These are phyloP conservation scores for Cordyceps cicadae DNA, from an alignment of 2,329 filamentous ascomycete genomes.

Conservation along the genomic window DNA sequence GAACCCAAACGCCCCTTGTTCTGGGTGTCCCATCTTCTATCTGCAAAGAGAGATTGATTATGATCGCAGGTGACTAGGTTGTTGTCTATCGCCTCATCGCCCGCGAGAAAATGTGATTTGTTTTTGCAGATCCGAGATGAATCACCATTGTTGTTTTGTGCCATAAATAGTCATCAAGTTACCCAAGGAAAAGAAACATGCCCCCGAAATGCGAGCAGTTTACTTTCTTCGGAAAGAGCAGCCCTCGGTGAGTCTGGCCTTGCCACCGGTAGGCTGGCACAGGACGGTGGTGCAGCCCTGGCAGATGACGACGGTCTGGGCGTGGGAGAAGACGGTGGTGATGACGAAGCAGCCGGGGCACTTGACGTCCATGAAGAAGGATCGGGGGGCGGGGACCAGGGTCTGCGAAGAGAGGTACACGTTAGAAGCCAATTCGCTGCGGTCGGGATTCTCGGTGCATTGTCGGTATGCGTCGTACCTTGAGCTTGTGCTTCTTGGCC, in stretches of 20 bases:
- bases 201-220: constrained; percentile 38
- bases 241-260: constrained; percentile 97
- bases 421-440: constrained; percentile 17
- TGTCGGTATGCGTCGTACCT: constrained; percentile 53
- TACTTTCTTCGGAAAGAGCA: constrained; percentile 99
- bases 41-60: constrained; percentile 45
- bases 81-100: constrained; percentile 41
- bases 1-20: constrained; percentile 62
- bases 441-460: background rate
- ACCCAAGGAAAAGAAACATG: constrained; percentile 40
- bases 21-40: constrained; percentile 64
- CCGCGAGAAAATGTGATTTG: constrained; percentile 30
- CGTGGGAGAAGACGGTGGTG: constrained; percentile 99
- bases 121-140: constrained; percentile 54
- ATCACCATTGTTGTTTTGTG: constrained; percentile 38
- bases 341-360: constrained; percentile 99
- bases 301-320: constrained; percentile 99
- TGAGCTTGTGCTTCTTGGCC: constrained; percentile 99
- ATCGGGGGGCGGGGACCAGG: constrained; percentile 91
- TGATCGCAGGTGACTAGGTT: constrained; percentile 35
- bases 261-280: constrained; percentile 98
- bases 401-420: constrained; percentile 43
- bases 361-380: constrained; percentile 99
- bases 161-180: constrained; percentile 38
- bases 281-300: constrained; percentile 98